Percentiles rank a stretch among this genome's conserved stretches.
phyloP scores from a whole-genome alignment of 2,329 filamentous ascomycete genomes.

The Aspergillus melleus region DNA sequence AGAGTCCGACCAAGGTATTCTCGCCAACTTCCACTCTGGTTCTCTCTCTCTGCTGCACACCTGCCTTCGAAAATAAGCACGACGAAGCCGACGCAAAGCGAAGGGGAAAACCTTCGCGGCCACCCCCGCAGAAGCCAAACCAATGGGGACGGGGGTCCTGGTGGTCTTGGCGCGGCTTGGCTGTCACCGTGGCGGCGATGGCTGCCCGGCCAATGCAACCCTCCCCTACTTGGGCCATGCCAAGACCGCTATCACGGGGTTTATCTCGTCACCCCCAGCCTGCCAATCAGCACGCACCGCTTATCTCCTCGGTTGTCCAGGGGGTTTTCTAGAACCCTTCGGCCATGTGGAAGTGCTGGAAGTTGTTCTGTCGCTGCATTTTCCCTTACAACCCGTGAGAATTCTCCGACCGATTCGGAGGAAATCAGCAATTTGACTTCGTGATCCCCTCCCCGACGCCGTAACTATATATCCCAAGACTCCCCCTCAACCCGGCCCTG shows the following conservation, averaged over 20 bases:
- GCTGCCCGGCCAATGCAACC: neutral
- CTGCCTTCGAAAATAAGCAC: neutral
- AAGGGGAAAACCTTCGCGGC: neutral
- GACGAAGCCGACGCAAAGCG: constrained; percentile 8
- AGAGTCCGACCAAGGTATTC: no score
- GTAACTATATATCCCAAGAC: no score
- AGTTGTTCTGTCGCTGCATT: no score
- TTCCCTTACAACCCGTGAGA: neutral
- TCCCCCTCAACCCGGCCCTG: no score
- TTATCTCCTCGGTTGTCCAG: constrained; percentile 1
- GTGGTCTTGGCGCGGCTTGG: constrained; percentile 7
- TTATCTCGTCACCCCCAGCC: neutral
- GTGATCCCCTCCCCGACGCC: no score
- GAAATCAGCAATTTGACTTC: no score
- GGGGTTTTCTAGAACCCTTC: constrained; percentile 1
- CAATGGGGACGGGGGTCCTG: neutral
- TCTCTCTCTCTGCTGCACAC: no score
- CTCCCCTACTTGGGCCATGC: neutral
- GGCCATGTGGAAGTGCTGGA: neutral
- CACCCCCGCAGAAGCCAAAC: neutral
- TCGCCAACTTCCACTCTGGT: no score
- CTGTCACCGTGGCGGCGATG: neutral
- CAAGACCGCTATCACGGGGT: neutral
- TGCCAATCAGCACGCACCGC: neutral
- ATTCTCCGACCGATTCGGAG: no score